Conservation (phyloP, 495 filamentous ascomycete genomes). For the Xylaria telfairii region DNA sequence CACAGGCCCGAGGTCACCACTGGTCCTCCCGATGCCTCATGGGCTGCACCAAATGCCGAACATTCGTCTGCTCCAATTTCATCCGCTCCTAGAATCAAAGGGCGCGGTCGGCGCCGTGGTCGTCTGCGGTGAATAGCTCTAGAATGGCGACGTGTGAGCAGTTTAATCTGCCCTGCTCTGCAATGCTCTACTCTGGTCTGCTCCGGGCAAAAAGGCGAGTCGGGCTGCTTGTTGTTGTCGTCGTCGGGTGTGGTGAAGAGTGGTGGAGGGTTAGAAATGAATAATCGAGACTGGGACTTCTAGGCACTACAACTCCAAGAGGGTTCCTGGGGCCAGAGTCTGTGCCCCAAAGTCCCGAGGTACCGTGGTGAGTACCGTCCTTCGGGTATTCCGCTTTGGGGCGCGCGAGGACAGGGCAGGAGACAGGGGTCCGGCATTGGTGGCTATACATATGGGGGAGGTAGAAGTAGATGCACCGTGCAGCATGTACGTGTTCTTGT, state of each 20-base stretch:
- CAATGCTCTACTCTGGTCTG: too few relatives aligned
- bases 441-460: constrained; percentile 12
- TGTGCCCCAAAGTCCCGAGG: constrained; percentile 23
- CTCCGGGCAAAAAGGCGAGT: constrained; percentile 16
- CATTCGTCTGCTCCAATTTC: constrained; percentile 30
- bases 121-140: constrained; percentile 11
- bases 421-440: constrained; percentile 13
- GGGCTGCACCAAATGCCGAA: constrained; percentile 29
- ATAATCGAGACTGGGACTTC: background rate
- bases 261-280: background rate
- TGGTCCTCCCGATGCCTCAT: constrained; percentile 39
- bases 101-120: constrained; percentile 21
- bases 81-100: constrained; percentile 28
- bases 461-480: constrained; percentile 15
- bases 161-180: background rate
- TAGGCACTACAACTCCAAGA: constrained; percentile 8
- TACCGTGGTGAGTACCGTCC: constrained; percentile 23
- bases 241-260: background rate
- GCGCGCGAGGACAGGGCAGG: constrained; percentile 17
- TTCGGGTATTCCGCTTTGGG: constrained; percentile 26
- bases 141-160: background rate
- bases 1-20: constrained; percentile 40
- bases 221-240: background rate
- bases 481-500: background rate
- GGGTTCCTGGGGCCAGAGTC: constrained; percentile 18